Evolutionary conservation across 2,329 filamentous ascomycete genomes (phyloP).

Genomic region (Stachybotrys chlorohalonatus): DNA sequence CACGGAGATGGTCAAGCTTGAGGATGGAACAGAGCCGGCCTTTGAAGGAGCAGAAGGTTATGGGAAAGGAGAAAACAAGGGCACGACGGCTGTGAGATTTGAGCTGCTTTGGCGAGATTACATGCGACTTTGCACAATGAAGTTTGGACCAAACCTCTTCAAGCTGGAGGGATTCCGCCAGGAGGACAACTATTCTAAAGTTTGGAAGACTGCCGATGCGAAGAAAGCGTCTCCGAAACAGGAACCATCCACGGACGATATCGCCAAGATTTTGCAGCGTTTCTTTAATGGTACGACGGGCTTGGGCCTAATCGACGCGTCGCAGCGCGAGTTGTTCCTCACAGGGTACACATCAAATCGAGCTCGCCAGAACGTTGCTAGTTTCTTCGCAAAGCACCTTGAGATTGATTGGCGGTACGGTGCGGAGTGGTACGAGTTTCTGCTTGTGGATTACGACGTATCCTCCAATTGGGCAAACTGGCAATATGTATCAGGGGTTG

Average conservation of each 20-base stretch:
- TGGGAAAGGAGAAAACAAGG: conserved; percentile 61
- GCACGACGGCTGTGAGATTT: conserved; percentile 60
- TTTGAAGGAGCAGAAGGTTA: conserved; percentile 44
- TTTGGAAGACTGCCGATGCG: conserved; percentile 38
- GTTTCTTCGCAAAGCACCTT: conserved; percentile 64
- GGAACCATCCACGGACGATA: conserved; percentile 29
- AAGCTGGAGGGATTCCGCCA: conserved; percentile 52
- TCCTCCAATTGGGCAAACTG: conserved; percentile 74
- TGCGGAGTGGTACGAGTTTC: conserved; percentile 73
- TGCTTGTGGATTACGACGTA: conserved; percentile 68
- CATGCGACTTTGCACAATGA: conserved; percentile 66
- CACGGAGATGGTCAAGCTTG: conserved; percentile 55
- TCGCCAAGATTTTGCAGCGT: conserved; percentile 42
- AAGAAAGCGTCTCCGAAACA: conserved; percentile 23
- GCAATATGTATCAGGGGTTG: conserved; percentile 74
- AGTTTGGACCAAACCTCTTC: conserved; percentile 60
- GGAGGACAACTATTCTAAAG: conserved; percentile 27
- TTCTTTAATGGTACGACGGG: conserved; percentile 62
- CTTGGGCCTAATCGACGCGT: conserved; percentile 68
- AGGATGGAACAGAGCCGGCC: conserved; percentile 46
- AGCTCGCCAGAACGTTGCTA: conserved; percentile 67
- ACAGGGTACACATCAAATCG: conserved; percentile 75
- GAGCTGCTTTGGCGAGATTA: conserved; percentile 76
- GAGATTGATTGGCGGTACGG: conserved; percentile 72
- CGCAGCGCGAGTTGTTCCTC: conserved; percentile 62